phyloP scores from a whole-genome alignment of 140 eudicot genomes.

The Stevia rebaudiana region DNA sequence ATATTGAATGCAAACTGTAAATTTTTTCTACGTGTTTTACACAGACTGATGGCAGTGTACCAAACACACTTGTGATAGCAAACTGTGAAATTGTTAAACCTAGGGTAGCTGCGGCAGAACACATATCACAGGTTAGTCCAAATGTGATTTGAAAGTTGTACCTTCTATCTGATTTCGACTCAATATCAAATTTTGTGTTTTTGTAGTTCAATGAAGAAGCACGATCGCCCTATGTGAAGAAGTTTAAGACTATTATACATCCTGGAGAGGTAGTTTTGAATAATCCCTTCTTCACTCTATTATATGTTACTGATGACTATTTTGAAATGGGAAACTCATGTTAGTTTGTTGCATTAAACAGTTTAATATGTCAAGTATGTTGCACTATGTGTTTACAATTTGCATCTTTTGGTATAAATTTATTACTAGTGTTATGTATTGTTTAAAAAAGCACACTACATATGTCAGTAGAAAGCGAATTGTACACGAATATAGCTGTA shows the following conservation, averaged over 20 bases:
- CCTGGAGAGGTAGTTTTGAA: conserved; percentile 78
- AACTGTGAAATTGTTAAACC: conserved; percentile 86
- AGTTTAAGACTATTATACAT: conserved; percentile 80
- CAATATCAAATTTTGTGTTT: background rate
- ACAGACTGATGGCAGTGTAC: conserved; percentile 94
- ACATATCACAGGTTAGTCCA: conserved; percentile 76
- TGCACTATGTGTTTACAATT: background rate
- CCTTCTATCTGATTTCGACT: background rate
- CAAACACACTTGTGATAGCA: conserved; percentile 87
- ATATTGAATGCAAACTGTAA: conserved; percentile 2
- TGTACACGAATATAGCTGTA: background rate
- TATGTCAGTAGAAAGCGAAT: background rate
- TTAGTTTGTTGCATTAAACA: background rate
- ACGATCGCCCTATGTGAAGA: conserved; percentile 82
- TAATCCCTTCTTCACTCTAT: background rate
- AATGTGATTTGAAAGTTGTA: background rate
- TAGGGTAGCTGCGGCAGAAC: conserved; percentile 92
- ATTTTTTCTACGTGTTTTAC: background rate
- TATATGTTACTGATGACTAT: background rate
- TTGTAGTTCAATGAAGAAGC: conserved; percentile 88
- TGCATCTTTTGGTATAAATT: background rate
- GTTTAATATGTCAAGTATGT: background rate
- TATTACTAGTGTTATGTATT: background rate
- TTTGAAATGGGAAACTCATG: background rate
- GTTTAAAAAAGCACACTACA: background rate